Base-by-base conservation (phyloP, 2,329 filamentous ascomycete genomes). In the Diaporthe sp. region DNA sequence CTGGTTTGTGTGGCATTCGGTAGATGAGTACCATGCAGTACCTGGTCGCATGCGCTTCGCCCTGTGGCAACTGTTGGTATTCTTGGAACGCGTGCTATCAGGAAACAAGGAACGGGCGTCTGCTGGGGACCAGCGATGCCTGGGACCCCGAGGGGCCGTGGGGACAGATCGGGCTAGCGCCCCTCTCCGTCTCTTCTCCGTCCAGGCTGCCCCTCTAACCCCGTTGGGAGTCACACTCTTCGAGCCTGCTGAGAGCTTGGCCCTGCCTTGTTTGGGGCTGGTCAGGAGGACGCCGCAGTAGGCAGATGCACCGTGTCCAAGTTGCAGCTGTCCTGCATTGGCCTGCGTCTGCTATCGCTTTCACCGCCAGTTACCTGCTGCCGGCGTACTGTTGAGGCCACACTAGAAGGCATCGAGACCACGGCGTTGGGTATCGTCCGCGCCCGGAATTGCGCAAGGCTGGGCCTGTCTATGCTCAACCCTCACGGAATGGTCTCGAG, bases 51-150 rank as follows among this genome's bases (percentile, higher is more conserved):
- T 38, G 64, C 64, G 64, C 64, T 15, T 54, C 64, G 47, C 25
- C 58, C 35, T 45, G 70, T 72, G 70, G 57, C 70, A 22, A 64
- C 19, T 64, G 70, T 55, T 72, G 70, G 57, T 72, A 72, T 72
- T 64, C 33, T 72, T 72, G 70, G 70, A 72, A 72, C 45, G 58
- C 60, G 50, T 57, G 60, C 57, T 61, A 54, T 64, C 30, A 54
- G 60, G 57, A 64, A 58, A 54, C 30, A 64, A 64, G 69, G 69
- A 35, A 50, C 25, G n/a, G 38, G n/a, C 35, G 33, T 35, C 69
- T 25, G 42, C 42, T 47, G 42, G 19, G 19, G 42, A 47, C 42
- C 17, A 22, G 50, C 54, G 35, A 33, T 52, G 17, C 33, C 33
- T 60, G 57, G 57, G 47, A 40, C 47, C 38, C 30, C 17, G 28